Conservation (phyloP, 345 rosid genomes). For the Rhodamnia rubescens region DNA sequence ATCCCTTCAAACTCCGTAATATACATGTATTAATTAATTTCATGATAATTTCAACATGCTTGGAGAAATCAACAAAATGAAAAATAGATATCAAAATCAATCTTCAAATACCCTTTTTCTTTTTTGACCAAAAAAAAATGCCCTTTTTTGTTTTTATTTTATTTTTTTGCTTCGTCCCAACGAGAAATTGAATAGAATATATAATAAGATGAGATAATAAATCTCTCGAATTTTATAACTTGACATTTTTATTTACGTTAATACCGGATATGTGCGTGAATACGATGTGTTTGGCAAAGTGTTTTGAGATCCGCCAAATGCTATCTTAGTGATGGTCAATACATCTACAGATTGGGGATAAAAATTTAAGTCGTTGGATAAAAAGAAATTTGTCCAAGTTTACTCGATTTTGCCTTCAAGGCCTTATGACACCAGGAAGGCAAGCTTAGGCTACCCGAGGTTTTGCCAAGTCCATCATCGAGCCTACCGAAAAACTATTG, state of each 20-base stretch:
- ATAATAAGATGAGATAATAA: not conserved
- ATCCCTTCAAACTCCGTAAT: not conserved
- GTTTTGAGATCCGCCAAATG: no score
- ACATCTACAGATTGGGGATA: not conserved
- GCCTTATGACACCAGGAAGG: rapidly evolving
- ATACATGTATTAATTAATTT: not conserved
- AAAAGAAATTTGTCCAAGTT: not conserved
- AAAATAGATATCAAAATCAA: not conserved
- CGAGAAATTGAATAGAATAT: not conserved
- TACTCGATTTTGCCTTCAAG: not conserved
- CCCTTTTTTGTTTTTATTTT: no score
- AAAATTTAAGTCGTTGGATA: not conserved
- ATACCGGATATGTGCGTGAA: not conserved
- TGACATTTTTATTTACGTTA: not conserved
- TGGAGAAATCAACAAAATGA: not conserved
- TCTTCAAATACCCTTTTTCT: not conserved
- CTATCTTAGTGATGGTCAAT: no score
- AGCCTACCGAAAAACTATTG: not conserved
- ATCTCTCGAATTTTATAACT: not conserved
- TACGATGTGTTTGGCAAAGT: no score
- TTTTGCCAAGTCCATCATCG: not conserved
- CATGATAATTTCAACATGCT: not conserved
- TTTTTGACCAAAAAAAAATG: no score
- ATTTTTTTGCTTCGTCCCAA: no score
- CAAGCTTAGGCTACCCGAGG: rapidly evolving